Evolutionary conservation across 2,329 filamentous ascomycete genomes (phyloP), one percentile per base, ranked within the genome.

Genomic region (Penicillium brasilianum): DNA sequence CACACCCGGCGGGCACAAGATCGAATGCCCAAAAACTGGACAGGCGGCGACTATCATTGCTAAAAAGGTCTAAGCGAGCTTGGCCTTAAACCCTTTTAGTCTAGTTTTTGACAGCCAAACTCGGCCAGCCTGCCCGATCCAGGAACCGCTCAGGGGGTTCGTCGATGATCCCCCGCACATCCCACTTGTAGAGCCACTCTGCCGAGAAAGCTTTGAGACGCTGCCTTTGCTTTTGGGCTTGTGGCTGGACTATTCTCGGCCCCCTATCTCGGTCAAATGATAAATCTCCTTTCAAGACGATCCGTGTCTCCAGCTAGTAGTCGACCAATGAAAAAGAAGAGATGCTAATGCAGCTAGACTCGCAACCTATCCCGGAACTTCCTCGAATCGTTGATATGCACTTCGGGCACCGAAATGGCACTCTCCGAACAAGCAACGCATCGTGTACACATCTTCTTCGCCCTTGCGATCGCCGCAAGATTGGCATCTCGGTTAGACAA

Each of bases 31-130:
- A 30, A 49, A 61, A 58, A 57, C 39, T 37, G 58, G 59, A 55
- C 32, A 57, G 55, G 39, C 39, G 32, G 41, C 28, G 66, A 57
- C n/a, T 44, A 68, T 69, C 64, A 61, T 61, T 69, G 41, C 67
- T 63, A 4, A 16, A 49, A 32, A 57, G 8, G 64, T 59, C 57
- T 69, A 67, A 68, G 62, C 67, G 66, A 69, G 59, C 44, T 44
- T 14, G 52, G 57, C 36, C 54, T 46, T 46, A 51, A 37, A 30
- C 39, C 39, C 20, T 34, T 48, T 25, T 28, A 25, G 37, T 46
- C 30, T 36, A 20, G 1, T 28, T 30, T 28, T 43, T n/a, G 34
- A 32, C 36, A 20, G 16, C 51, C 51, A 30, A 10, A 14, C 22
- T 18, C 32, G 57, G 52, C 44, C 34, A 13, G 52, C 0, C 20